These are phyloP conservation scores for Diaporthe citri DNA, from an alignment of 2,329 filamentous ascomycete species.

Conservation along the genomic window DNA sequence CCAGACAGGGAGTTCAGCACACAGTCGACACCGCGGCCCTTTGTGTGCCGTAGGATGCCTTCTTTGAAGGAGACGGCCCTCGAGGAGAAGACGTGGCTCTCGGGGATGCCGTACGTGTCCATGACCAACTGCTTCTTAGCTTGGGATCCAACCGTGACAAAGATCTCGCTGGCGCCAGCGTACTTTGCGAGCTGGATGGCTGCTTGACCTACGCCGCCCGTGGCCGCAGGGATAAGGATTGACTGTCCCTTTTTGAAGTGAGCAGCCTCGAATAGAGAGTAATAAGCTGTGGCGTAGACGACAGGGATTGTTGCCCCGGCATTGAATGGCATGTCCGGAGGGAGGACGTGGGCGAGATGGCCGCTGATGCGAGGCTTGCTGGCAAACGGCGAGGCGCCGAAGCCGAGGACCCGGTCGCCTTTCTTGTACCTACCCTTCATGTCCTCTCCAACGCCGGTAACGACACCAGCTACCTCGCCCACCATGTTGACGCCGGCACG, in stretches of 20 bases:
- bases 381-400: constrained; percentile 41
- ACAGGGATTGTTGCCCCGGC: constrained; percentile 34
- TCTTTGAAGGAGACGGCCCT: constrained; percentile 31
- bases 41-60: constrained; percentile 26
- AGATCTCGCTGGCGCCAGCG: constrained; percentile 53
- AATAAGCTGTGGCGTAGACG: constrained; percentile 50
- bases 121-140: constrained; percentile 53
- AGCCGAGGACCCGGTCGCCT: constrained; percentile 48
- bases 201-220: constrained; percentile 57
- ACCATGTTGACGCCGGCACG: constrained; percentile 47
- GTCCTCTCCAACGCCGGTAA: constrained; percentile 48
- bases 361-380: constrained; percentile 32
- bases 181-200: constrained; percentile 55
- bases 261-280: constrained; percentile 52
- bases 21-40: constrained; percentile 38
- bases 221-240: constrained; percentile 58
- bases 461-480: constrained; percentile 50
- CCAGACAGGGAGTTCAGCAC: constrained; percentile 43
- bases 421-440: constrained; percentile 43
- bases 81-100: constrained; percentile 52
- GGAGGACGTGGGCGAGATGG: constrained; percentile 32
- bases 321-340: constrained; percentile 34
- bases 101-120: constrained; percentile 49
- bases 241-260: constrained; percentile 46
- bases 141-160: constrained; percentile 51